These are phyloP conservation scores for Bryopsis sp. DNA, from an alignment of 139 green algal species.

Conservation along the genomic window DNA sequence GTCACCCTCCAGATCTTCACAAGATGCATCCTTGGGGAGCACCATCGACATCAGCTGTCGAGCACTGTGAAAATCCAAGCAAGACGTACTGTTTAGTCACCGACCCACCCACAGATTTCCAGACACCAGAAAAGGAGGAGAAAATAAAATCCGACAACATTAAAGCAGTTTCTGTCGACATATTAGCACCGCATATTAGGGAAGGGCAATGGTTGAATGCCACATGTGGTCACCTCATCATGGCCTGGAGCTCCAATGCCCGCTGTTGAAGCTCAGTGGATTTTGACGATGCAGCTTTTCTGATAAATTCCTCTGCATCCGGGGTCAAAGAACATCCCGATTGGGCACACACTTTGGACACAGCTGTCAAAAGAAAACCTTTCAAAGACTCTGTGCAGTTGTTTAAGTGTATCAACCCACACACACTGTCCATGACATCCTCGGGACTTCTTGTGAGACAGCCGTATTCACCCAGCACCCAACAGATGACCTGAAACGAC, in stretches of 20 bases:
- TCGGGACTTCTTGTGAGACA: conserved; percentile 26
- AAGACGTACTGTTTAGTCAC: no score
- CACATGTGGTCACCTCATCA: conserved; percentile 35
- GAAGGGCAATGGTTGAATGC: neutral
- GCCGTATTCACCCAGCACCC: conserved; percentile 91
- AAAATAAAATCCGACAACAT: no score
- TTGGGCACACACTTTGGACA: conserved; percentile 53
- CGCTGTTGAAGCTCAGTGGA: conserved; percentile 77
- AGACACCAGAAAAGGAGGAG: no score
- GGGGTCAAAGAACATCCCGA: conserved; percentile 19
- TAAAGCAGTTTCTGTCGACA: no score
- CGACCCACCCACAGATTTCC: no score
- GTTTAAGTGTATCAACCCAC: conserved; percentile 25
- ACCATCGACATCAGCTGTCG: conserved; percentile 29
- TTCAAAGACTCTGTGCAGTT: conserved; percentile 19
- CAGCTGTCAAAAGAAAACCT: conserved; percentile 49
- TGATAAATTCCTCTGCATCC: conserved; percentile 38
- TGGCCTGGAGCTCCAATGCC: conserved; percentile 67
- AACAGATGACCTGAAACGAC: conserved; percentile 58
- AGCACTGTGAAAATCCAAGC: neutral
- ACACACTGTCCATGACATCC: conserved; percentile 43
- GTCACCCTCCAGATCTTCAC: conserved; percentile 60
- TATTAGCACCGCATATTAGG: no score
- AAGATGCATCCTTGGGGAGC: conserved; percentile 56
- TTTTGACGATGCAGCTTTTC: conserved; percentile 25